A percentile compares a stretch with the other conserved stretches of the same genome.
These are phyloP conservation scores for Termitomyces sp. DNA, from an alignment of 768 basidiomycete species.

Conservation along the genomic window DNA sequence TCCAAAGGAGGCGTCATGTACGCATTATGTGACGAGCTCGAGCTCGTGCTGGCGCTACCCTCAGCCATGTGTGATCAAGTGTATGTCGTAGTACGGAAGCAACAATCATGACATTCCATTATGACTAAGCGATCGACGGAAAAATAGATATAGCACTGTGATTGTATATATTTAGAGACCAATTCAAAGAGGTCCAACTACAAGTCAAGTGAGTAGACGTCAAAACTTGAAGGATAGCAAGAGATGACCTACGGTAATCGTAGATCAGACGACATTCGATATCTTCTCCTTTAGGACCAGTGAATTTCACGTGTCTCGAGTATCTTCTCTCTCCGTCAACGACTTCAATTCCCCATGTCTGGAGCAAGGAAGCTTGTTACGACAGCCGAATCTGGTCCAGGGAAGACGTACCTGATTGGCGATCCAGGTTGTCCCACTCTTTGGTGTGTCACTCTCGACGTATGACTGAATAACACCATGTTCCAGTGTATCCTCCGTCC, in stretches of 20 bases:
- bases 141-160: background rate
- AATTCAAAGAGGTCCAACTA: background rate
- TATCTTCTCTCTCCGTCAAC: constrained; percentile 58
- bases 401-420: constrained; percentile 48
- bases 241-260: constrained; percentile 52
- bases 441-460: constrained; percentile 56
- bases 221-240: background rate
- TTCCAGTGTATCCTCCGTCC: constrained; percentile 35
- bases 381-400: background rate
- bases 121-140: constrained; percentile 3
- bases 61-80: constrained; percentile 1
- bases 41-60: constrained; percentile 10
- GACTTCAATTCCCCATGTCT: constrained; percentile 63
- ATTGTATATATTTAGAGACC: no score
- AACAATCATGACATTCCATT: background rate
- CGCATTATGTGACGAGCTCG: constrained; percentile 5
- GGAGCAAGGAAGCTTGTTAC: background rate
- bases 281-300: constrained; percentile 51
- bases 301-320: constrained; percentile 56
- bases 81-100: background rate
- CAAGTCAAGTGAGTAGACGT: background rate
- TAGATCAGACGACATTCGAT: constrained; percentile 57
- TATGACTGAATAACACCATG: constrained; percentile 40
- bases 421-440: constrained; percentile 57
- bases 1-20: background rate